A percentile compares a stretch with the other conserved stretches of the same genome.
Evolutionary conservation across 805 yeast species (phyloP).

Genomic region (Metschnikowia bowlesiae): DNA sequence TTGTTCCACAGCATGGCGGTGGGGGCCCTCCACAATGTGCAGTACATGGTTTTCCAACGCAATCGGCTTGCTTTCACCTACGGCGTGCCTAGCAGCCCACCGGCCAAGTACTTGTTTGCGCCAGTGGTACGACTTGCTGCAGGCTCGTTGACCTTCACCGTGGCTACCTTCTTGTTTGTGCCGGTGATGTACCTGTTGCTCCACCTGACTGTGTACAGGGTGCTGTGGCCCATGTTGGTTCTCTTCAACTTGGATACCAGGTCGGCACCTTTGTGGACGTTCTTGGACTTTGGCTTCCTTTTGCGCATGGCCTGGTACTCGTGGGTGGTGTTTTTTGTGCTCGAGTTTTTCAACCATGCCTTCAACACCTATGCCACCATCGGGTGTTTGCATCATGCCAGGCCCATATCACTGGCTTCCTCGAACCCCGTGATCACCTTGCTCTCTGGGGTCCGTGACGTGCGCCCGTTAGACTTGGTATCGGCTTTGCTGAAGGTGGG

Average conservation of each 20-base stretch:
- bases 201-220: conserved; percentile 40
- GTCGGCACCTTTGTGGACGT: conserved; percentile 35
- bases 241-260: conserved; percentile 33
- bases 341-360: conserved; percentile 56
- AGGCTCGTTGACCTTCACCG: conserved; percentile 33
- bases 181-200: conserved; percentile 40
- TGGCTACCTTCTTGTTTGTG: conserved; percentile 22
- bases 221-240: conserved; percentile 25
- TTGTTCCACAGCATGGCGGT: conserved; percentile 43
- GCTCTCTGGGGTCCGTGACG: conserved; percentile 58
- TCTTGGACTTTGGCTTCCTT: conserved; percentile 25
- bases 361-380: conserved; percentile 64
- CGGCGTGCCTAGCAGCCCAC: conserved; percentile 34
- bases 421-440: conserved; percentile 61
- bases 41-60: conserved; percentile 50
- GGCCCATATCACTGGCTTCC: conserved; percentile 55
- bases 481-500: conserved; percentile 43
- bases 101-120: conserved; percentile 29
- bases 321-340: conserved; percentile 33
- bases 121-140: conserved; percentile 30
- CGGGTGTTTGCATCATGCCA: conserved; percentile 67
- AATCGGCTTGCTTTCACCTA: conserved; percentile 48
- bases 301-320: conserved; percentile 14
- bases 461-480: conserved; percentile 23
- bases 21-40: conserved; percentile 45